Base-by-base conservation (phyloP, 148 eudicot species). In the Agrostemma githago region DNA sequence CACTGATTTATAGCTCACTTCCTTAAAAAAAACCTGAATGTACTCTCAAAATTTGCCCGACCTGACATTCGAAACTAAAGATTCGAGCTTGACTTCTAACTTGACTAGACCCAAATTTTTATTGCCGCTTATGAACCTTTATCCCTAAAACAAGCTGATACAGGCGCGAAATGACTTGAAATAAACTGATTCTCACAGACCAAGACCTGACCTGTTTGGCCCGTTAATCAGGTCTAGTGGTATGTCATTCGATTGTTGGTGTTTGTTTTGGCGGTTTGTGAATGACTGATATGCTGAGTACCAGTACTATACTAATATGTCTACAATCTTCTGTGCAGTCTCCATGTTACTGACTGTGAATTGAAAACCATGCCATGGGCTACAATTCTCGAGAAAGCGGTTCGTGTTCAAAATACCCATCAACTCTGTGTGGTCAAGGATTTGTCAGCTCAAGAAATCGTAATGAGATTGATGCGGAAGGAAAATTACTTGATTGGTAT, bases 401-500 rank as follows among this genome's bases (percentile, higher is more conserved):
- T 90, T 79, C 85, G 75, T 75, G 85, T 85, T 58, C 99, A 95
- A 82, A 79, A 67, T 56, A 77, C 82, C 15, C 90, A 87, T 51
- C 90, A 89, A 65, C 82, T 95, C 17, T 90, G 92, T 73, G 92
- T 90, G 66, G 92, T 95, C 15, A 95, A 92, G 82, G 96, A 95
- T 83, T 86, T 95, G 68, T 87, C 97, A 61, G 90, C 89, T 78
- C 97, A 92, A 71, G 97, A 95, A 79, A 86, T 90, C 71, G 83
- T 90, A 57, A 92, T 95, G 99, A 84, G 99, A 71, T 74, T 95
- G 76, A 92, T 95, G 97, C 83, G 99, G 60, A 95, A 95, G 82
- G 99, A 95, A 72, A 95, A 95, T 82, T 95, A 95, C 85, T 82
- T 95, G 82, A 95, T 95, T 75, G 99, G 92, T 60, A 95, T 95